These are phyloP conservation scores for Neofusicoccum kwambonambiense DNA, from an alignment of 2,329 filamentous ascomycete genomes.

Conservation along the genomic window DNA sequence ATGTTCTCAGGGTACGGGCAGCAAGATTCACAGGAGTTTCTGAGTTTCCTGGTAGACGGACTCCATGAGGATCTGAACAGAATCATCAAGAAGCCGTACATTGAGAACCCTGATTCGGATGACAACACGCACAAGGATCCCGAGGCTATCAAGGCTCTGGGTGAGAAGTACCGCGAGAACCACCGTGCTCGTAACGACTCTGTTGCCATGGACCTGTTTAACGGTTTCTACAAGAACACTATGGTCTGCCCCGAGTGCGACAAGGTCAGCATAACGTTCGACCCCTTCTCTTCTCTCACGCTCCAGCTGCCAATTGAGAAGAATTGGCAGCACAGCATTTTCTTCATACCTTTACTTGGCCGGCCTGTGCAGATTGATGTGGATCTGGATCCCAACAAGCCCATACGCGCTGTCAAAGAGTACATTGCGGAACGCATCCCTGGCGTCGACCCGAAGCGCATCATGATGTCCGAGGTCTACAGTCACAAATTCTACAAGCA, in stretches of 20 bases:
- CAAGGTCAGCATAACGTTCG: conserved; percentile 98
- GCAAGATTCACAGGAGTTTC: conserved; percentile 95
- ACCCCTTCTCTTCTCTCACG: conserved; percentile 93
- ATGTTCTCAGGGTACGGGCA: conserved; percentile 93
- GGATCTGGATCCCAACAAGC: conserved; percentile 75
- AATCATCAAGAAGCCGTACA: conserved; percentile 93
- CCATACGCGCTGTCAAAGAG: conserved; percentile 67
- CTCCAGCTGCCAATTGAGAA: conserved; percentile 86
- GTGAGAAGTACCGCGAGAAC: conserved; percentile 85
- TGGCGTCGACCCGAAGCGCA: conserved; percentile 54
- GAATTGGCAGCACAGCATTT: conserved; percentile 72
- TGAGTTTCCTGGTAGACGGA: conserved; percentile 91
- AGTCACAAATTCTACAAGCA: conserved; percentile 82
- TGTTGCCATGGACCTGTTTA: conserved; percentile 91
- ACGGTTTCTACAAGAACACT: conserved; percentile 97
- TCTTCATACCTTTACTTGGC: conserved; percentile 74
- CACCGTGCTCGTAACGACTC: conserved; percentile 92
- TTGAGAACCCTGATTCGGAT: conserved; percentile 95
- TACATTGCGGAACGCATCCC: conserved; percentile 55
- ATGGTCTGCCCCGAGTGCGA: conserved; percentile 86
- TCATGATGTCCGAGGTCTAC: conserved; percentile 84
- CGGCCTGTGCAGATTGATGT: conserved; percentile 70
- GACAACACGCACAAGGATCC: conserved; percentile 90
- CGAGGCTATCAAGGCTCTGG: conserved; percentile 77
- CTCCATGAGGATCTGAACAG: conserved; percentile 94